These are phyloP conservation scores for Ceratocystis ficicola DNA, from an alignment of 2,329 filamentous ascomycete species.

Conservation along the genomic window DNA sequence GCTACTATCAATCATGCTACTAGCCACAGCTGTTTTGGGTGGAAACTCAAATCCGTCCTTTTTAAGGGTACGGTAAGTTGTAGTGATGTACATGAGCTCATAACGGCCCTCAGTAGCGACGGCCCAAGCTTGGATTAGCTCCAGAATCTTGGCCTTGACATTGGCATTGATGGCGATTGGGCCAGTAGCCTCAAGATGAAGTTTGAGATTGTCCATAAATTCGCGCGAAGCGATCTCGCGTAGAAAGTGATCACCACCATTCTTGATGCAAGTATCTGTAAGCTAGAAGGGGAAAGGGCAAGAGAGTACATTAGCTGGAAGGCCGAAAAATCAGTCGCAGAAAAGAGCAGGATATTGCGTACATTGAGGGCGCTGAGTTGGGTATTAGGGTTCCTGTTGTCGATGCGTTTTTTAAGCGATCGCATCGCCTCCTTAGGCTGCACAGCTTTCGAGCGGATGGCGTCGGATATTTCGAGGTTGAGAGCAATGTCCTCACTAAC, in stretches of 20 bases:
- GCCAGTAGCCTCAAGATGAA: conserved; percentile 71
- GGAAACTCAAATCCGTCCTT: conserved; percentile 71
- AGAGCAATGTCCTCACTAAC: conserved; percentile 88
- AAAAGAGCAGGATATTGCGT: conserved; percentile 26
- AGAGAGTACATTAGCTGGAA: conserved; percentile 3
- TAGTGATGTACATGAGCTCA: conserved; percentile 73
- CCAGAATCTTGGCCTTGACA: conserved; percentile 80
- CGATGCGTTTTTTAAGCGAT: conserved; percentile 83
- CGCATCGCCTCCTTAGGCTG: conserved; percentile 98
- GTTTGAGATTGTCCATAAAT: conserved; percentile 95
- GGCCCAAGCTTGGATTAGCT: conserved; percentile 89
- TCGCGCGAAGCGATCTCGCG: conserved; percentile 90
- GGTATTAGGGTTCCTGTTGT: conserved; percentile 94
- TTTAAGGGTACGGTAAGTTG: conserved; percentile 74
- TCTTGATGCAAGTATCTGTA: conserved; percentile 97
- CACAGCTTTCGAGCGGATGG: conserved; percentile 94
- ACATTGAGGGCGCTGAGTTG: conserved; percentile 92
- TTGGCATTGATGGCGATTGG: conserved; percentile 65
- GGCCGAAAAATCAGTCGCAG: not conserved
- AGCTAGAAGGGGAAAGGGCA: conserved; percentile 43
- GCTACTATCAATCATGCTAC: conserved; percentile 94
- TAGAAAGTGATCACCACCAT: conserved; percentile 90
- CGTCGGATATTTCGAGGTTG: conserved; percentile 95
- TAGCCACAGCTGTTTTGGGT: conserved; percentile 73
- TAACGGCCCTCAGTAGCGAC: conserved; percentile 73